Percentiles rank a stretch among this genome's conserved stretches.
These are phyloP conservation scores for Dryadomyces sulphureus DNA, from an alignment of 2,329 filamentous ascomycete genomes.

Conservation along the genomic window DNA sequence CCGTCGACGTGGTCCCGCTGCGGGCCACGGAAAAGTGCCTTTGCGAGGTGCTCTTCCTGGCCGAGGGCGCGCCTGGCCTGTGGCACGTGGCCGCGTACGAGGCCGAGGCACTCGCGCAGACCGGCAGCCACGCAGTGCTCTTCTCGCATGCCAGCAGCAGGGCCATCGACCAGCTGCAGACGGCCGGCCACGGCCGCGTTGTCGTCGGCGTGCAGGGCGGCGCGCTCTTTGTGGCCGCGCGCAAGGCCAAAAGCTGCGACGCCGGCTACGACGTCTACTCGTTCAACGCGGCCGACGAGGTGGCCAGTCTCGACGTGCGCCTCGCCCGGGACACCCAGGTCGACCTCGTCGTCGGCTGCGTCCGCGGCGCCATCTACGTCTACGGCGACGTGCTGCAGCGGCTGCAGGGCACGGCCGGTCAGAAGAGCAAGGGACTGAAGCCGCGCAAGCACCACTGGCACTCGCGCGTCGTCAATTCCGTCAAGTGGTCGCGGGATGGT, in stretches of 20 bases:
- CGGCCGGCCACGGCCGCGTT: conserved; percentile 36
- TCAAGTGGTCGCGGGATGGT: conserved; percentile 92
- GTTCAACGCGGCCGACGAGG: conserved; percentile 45
- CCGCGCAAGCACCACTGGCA: conserved; percentile 80
- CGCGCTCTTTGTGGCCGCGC: conserved; percentile 45
- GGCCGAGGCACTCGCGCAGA: conserved; percentile 2
- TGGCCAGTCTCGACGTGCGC: conserved; percentile 53
- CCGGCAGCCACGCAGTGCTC: conserved; percentile 3
- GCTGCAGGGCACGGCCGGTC: conserved; percentile 29
- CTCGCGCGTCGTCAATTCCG: conserved; percentile 61
- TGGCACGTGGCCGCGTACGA: conserved; percentile 32
- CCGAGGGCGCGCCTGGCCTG: conserved; percentile 22
- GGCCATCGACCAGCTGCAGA: conserved; percentile 31
- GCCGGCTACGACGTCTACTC: conserved; percentile 41
- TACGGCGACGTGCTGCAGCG: conserved; percentile 60
- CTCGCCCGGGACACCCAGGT: conserved; percentile 16
- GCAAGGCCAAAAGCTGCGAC: conserved; percentile 20
- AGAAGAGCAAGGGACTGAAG: conserved; percentile 25
- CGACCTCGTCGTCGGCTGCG: conserved; percentile 64
- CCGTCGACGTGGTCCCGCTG: conserved; percentile 23
- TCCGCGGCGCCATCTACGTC: conserved; percentile 62
- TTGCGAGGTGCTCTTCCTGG: conserved; percentile 31
- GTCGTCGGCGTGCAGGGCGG: conserved; percentile 40
- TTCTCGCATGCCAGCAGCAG: conserved; percentile 8
- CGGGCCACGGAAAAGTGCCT: conserved; percentile 25